Evolutionary conservation across 352 stramenopile species (phyloP).

Genomic region (Pythium pyrilobum): DNA sequence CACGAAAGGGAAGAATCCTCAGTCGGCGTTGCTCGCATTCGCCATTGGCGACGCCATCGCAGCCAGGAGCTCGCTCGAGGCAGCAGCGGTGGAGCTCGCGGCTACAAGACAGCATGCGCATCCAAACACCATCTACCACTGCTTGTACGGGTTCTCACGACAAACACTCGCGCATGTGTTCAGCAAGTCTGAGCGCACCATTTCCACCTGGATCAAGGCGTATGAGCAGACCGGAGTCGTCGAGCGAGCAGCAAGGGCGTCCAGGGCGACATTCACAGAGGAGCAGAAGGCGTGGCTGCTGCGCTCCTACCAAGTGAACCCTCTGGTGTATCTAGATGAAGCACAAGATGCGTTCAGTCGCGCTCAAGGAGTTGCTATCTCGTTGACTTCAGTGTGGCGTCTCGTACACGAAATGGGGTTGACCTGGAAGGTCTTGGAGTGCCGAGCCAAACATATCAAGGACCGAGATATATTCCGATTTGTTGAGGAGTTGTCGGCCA

Average conservation of each 20-base stretch:
- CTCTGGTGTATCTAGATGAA: slow-evolving; percentile 3
- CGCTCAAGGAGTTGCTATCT: slow-evolving; percentile 8
- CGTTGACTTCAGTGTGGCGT: slow-evolving; percentile 1
- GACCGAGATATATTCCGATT: slow-evolving; percentile 23
- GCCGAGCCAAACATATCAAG: slow-evolving; percentile 21
- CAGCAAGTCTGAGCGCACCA: neutral
- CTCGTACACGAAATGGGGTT: slow-evolving; percentile 12
- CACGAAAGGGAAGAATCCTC: too few relatives aligned
- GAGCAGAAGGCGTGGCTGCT: neutral
- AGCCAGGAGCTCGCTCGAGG: neutral
- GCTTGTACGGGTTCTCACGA: slow-evolving; percentile 17
- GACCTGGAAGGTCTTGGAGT: slow-evolving; percentile 23
- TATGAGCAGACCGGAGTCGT: neutral
- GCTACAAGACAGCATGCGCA: neutral
- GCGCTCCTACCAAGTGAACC: neutral
- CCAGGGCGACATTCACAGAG: neutral
- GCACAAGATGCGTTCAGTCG: neutral
- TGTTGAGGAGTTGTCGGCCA: slow-evolving; percentile 16
- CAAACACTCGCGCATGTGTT: neutral
- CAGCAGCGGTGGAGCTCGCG: neutral
- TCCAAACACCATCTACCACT: slow-evolving; percentile 19
- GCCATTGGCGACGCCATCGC: too few relatives aligned
- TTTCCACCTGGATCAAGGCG: neutral
- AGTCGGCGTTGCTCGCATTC: too few relatives aligned
- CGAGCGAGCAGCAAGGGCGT: neutral